Conservation (phyloP, 768 basidiomycete species). For the Boletus pseudopeckii region DNA sequence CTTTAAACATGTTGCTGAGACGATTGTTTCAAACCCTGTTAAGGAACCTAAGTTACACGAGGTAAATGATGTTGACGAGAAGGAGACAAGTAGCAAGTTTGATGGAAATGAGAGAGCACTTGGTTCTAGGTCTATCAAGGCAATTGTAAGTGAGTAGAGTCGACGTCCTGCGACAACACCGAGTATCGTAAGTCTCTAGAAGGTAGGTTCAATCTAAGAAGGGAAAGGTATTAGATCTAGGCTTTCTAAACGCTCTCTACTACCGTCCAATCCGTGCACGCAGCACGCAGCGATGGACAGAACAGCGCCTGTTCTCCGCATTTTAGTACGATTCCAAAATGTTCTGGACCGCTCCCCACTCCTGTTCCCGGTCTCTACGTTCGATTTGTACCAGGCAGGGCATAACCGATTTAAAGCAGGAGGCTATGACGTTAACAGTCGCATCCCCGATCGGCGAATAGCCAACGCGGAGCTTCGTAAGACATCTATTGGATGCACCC, state of each 20-base stretch:
- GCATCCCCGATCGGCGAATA: slow-evolving; percentile 14
- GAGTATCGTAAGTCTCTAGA: not conserved
- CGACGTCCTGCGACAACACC: not conserved
- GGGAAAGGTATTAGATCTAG: not conserved
- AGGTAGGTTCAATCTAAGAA: not conserved
- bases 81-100: not conserved
- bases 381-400: slow-evolving; percentile 9
- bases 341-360: slow-evolving; percentile 11
- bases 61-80: too few species aligned
- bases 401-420: slow-evolving; percentile 14
- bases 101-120: not conserved
- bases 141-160: not conserved
- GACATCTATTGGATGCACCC: slow-evolving; percentile 6
- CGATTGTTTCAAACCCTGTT: not conserved
- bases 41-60: not conserved
- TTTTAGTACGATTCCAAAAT: not conserved
- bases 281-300: not conserved
- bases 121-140: not conserved
- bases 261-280: too few species aligned
- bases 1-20: not conserved
- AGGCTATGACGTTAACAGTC: not conserved
- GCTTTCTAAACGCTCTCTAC: not conserved
- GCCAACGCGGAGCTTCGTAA: slow-evolving; percentile 15
- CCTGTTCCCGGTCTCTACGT: not conserved
- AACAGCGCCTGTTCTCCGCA: not conserved